Evolutionary conservation across 768 basidiomycete species (phyloP), one percentile per base, ranked within the genome.

Genomic region (Hortiboletus flavorubellus): DNA sequence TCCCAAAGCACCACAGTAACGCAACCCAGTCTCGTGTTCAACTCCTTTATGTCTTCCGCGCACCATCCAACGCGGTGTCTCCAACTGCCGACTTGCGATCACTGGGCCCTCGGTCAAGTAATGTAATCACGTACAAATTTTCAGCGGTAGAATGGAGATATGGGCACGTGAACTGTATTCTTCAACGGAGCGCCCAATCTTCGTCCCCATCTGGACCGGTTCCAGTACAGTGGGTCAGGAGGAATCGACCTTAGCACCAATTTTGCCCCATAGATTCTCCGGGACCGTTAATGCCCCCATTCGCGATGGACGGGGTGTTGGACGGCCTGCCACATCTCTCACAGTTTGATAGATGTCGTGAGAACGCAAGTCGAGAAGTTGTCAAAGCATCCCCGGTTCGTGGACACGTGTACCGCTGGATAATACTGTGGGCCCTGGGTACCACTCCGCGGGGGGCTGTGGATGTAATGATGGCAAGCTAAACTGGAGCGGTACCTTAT

Each of bases 141-240:
- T 46, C 71, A 73, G 34, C 72, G 68, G 46, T 79, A 10, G 82
- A 84, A 61, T 84, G 82, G 83, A 71, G 76, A 46, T 76, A 73
- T 46, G 81, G 23, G 75, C 70, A 52, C 71, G 67, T 51, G 74
- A 83, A 56, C 80, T 2, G 81, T 79, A 75, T 70, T 73, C 26
- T 26, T 26, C 26, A 26, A 69, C 5, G 81, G 81, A 4, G 81
- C 81, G 8, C 56, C 80, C 9, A 82, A 80, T 63, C 55, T 83
- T 40, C 73, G 83, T 5, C 76, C 79, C 12, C 77, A 76, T 56
- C 71, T 81, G 26, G 64, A 72, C 14, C 82, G 81, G 82, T 72
- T 72, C 46, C 57, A 70, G 16, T 56, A 56, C 4, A 80, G 81
- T 0, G 82, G 81, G 2, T 57, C 63, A n/a, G n/a, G n/a, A 0